Base-by-base conservation (phyloP, 352 stramenopile species). In the Phytophthora boehmeriae region DNA sequence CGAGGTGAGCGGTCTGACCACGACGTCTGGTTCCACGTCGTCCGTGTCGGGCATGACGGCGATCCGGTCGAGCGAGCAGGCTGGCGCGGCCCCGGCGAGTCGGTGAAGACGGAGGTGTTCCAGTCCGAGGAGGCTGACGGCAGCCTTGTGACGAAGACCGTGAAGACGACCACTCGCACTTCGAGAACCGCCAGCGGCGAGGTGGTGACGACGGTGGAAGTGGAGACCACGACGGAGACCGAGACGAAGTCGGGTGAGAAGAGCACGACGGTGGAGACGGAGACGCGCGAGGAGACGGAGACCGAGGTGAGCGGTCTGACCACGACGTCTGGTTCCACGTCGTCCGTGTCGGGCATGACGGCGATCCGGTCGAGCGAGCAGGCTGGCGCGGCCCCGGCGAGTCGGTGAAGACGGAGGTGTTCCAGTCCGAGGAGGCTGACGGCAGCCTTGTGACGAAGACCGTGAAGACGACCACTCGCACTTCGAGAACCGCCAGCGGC, bases 401-500 rank as follows among this genome's bases (percentile, higher is more conserved):
- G 42, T 61, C 53, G 20, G 53, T 61, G 34, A 47, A 43, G 43
- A 61, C 53, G 43, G 53, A 60, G 53, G 53, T 60, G 53, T 60
- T 60, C 53, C 53, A 60, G 42, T 53, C 53, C 41, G 41, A 60
- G 53, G 54, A 61, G 22, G 43, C 54, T 30, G 54, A 61, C 32
- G 54, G 54, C 54, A 61, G 42, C 54, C 53, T 61, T 44, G 54
- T 61, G 42, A 61, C 44, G 44, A 61, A 61, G 54, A 61, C 54
- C 20, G 53, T 61, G 44, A 61, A 61, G 54, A 54, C 54, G 34
- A 61, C 54, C 30, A 54, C 54, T 23, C 43, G 54, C 22, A 54
- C 22, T 19, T 54, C 54, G 43, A 61, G 13, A 34, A 34, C 54
- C 44, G 20, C 54, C 34, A 61, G 42, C 43, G 54, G 54, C 11